Conservation (phyloP, 352 stramenopile species). For the Phytophthora sp. region DNA sequence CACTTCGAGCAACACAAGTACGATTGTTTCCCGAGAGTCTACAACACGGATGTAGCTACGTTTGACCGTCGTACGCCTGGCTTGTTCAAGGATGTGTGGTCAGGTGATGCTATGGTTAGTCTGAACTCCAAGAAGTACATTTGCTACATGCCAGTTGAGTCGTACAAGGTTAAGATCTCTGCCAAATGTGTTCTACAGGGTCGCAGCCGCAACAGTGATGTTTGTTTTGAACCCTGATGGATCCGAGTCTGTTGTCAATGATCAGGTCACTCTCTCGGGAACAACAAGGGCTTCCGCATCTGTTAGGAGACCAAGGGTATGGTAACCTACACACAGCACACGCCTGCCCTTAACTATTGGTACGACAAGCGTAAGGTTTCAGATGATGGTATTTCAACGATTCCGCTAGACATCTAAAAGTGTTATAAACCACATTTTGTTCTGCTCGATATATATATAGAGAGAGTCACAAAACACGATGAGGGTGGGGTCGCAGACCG, state of each 20-base stretch:
- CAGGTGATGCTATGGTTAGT: neutral
- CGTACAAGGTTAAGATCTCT: neutral
- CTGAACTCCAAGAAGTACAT: neutral
- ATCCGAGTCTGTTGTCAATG: neutral
- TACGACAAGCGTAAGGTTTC: neutral
- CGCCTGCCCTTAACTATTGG: neutral
- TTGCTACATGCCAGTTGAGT: neutral
- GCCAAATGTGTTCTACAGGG: neutral
- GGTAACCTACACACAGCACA: neutral
- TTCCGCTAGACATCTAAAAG: no score
- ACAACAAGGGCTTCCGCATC: neutral
- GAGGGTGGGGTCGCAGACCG: no score
- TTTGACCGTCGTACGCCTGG: neutral
- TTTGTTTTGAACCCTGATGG: neutral
- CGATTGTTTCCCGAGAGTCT: neutral
- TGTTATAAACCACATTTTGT: no score
- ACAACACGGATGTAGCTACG: neutral
- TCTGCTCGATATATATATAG: no score
- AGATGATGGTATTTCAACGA: no score
- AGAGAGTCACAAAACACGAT: no score
- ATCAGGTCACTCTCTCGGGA: neutral
- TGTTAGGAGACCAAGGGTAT: neutral
- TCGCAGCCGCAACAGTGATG: neutral
- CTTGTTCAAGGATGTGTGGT: neutral
- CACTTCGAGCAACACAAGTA: constrained; percentile 1